A percentile compares a stretch with the other conserved stretches of the same genome.
Evolutionary conservation across 208 protist species (phyloP).

Genomic region (Acanthamoeba healyi): DNA sequence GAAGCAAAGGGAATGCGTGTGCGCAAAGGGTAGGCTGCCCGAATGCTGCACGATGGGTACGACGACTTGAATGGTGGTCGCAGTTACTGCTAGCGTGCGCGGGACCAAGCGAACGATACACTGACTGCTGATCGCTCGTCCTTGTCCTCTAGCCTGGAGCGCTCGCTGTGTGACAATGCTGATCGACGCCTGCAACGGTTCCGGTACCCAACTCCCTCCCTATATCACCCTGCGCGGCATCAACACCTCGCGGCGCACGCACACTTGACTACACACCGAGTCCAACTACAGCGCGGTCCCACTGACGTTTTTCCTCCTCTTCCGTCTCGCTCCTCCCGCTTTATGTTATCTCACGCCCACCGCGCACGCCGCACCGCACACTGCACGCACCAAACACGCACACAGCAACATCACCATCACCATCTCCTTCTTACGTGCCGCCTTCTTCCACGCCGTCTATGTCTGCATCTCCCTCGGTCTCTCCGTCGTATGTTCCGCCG

Average conservation of each 20-base stretch:
- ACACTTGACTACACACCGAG: no score
- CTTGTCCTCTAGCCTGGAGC: not conserved
- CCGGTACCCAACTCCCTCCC: not conserved
- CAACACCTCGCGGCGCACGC: no score
- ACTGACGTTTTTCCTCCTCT: no score
- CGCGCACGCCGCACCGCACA: not conserved
- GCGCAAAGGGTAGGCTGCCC: not conserved
- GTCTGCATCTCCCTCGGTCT: not conserved
- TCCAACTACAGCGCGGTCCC: no score
- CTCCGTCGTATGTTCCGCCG: not conserved
- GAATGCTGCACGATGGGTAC: conserved; percentile 49
- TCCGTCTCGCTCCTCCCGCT: not conserved
- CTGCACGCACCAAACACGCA: no score
- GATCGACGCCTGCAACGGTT: not conserved
- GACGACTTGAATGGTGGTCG: no score
- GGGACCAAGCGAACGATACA: no score
- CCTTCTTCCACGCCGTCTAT: conserved; percentile 14
- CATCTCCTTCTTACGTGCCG: conserved; percentile 15
- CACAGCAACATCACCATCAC: not conserved
- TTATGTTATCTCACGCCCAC: not conserved
- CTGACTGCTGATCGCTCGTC: not conserved
- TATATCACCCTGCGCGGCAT: no score
- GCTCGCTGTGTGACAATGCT: not conserved
- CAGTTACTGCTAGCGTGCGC: no score
- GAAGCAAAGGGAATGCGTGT: not conserved